Conservation (phyloP, 2,329 filamentous ascomycete genomes). For the Penicillium hordei region DNA sequence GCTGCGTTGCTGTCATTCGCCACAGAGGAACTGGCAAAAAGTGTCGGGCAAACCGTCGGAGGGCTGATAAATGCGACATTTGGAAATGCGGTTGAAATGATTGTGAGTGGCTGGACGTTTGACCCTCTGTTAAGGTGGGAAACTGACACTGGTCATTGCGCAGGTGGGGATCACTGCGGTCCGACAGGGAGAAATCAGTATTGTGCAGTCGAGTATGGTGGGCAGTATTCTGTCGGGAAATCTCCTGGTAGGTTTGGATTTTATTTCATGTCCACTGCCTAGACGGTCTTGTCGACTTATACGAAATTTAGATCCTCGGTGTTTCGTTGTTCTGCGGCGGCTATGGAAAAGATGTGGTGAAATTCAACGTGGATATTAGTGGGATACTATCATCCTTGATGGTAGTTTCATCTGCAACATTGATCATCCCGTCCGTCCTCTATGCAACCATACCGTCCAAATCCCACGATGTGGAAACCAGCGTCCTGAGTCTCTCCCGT, state of each 20-base stretch:
- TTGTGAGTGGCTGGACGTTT: conserved; percentile 55
- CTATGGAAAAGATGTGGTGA: conserved; percentile 69
- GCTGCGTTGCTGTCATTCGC: conserved; percentile 57
- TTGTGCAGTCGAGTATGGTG: conserved; percentile 84
- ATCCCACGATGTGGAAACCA: conserved; percentile 9
- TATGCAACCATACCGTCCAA: conserved; percentile 17
- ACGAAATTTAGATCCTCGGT: conserved; percentile 60
- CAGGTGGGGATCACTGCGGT: conserved; percentile 67
- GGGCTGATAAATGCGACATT: conserved; percentile 60
- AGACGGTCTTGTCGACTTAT: not conserved
- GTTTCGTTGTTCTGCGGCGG: conserved; percentile 84
- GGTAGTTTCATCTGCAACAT: conserved; percentile 69
- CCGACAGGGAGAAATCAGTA: conserved; percentile 66
- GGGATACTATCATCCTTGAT: conserved; percentile 77
- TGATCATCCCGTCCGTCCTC: conserved; percentile 66
- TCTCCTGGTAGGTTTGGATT: conserved; percentile 51
- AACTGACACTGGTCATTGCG: not conserved
- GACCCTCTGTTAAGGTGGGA: not conserved
- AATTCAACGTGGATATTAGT: conserved; percentile 82
- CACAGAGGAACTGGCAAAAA: conserved; percentile 56
- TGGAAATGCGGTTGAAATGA: conserved; percentile 60
- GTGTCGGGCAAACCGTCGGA: conserved; percentile 56
- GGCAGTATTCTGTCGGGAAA: conserved; percentile 84
- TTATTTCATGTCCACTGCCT: not conserved
- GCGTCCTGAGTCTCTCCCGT: conserved; percentile 44